Conservation (phyloP, 2,329 filamentous ascomycete species). For the Epichloe festucae region DNA sequence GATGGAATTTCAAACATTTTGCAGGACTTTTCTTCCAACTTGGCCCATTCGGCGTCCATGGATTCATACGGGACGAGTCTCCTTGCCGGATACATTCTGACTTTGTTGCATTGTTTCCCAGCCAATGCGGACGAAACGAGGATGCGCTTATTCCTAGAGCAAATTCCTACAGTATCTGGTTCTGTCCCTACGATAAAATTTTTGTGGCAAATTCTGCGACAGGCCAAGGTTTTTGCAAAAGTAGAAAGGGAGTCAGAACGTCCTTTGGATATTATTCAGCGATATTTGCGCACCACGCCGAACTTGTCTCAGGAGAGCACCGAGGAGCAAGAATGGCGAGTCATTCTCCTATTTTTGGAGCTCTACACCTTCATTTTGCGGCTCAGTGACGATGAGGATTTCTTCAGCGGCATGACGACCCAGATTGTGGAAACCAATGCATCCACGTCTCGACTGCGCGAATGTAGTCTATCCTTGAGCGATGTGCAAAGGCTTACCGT, state of each 20-base stretch:
- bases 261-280: constrained; percentile 16
- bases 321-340: constrained; percentile 60
- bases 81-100: constrained; percentile 76
- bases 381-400: constrained; percentile 93
- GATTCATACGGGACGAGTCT: constrained; percentile 40
- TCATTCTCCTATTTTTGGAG: constrained; percentile 82
- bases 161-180: constrained; percentile 31
- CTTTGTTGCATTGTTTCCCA: constrained; percentile 75
- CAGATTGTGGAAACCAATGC: constrained; percentile 23
- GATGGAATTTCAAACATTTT: constrained; percentile 48
- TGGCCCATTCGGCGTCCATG: constrained; percentile 17
- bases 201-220: constrained; percentile 57
- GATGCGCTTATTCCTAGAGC: constrained; percentile 72
- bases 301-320: constrained; percentile 9
- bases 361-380: constrained; percentile 87
- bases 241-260: constrained; percentile 18
- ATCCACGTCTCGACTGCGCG: constrained; percentile 36
- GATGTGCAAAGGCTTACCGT: constrained; percentile 64
- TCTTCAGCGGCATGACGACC: constrained; percentile 50
- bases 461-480: constrained; percentile 54
- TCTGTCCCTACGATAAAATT: constrained; percentile 49
- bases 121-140: constrained; percentile 73
- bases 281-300: constrained; percentile 19
- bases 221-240: constrained; percentile 27
- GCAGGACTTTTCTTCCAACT: constrained; percentile 19